A percentile compares a stretch with the other conserved stretches of the same genome.
phyloP scores from a whole-genome alignment of 1,139 yeast species.

The Suhomyces bolitotheri region DNA sequence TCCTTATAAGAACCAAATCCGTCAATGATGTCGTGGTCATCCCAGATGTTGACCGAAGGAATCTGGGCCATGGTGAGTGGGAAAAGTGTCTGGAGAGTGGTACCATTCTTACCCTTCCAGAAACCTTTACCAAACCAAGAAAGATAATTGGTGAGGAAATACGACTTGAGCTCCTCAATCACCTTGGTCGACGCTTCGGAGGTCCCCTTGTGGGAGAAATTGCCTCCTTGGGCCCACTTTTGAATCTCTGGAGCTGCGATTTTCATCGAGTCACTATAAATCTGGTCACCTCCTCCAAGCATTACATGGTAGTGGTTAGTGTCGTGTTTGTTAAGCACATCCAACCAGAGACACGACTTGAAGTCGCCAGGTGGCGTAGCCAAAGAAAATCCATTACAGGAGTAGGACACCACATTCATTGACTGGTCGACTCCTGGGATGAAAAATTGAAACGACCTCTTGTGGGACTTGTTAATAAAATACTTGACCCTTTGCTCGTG shows the following conservation, averaged over 20 bases:
- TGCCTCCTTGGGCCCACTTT: slow-evolving; percentile 62
- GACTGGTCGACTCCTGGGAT: slow-evolving; percentile 59
- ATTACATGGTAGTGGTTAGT: slow-evolving; percentile 79
- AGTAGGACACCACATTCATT: slow-evolving; percentile 78
- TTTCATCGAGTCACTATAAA: slow-evolving; percentile 83
- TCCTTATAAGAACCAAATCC: slow-evolving; percentile 91
- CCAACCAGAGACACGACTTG: slow-evolving; percentile 81
- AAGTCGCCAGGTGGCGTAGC: slow-evolving; percentile 66
- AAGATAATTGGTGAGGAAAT: slow-evolving; percentile 70
- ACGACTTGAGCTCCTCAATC: slow-evolving; percentile 56
- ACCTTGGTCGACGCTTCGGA: slow-evolving; percentile 49
- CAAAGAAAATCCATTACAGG: slow-evolving; percentile 92
- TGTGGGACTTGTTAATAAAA: slow-evolving; percentile 46
- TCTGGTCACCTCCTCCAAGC: slow-evolving; percentile 97
- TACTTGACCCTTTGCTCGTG: slow-evolving; percentile 65
- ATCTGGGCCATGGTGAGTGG: slow-evolving; percentile 79
- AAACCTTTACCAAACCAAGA: slow-evolving; percentile 89
- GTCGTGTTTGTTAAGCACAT: slow-evolving; percentile 69
- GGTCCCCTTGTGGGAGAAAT: slow-evolving; percentile 44
- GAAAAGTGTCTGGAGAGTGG: slow-evolving; percentile 63
- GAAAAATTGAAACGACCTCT: slow-evolving; percentile 50
- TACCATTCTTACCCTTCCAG: slow-evolving; percentile 71
- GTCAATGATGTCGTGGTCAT: slow-evolving; percentile 92
- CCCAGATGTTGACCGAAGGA: slow-evolving; percentile 82
- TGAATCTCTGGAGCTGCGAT: slow-evolving; percentile 53